Evolutionary conservation across 2,329 filamentous ascomycete species (phyloP), one percentile per base, ranked within the genome.

Genomic region (Calonectria honghensis): DNA sequence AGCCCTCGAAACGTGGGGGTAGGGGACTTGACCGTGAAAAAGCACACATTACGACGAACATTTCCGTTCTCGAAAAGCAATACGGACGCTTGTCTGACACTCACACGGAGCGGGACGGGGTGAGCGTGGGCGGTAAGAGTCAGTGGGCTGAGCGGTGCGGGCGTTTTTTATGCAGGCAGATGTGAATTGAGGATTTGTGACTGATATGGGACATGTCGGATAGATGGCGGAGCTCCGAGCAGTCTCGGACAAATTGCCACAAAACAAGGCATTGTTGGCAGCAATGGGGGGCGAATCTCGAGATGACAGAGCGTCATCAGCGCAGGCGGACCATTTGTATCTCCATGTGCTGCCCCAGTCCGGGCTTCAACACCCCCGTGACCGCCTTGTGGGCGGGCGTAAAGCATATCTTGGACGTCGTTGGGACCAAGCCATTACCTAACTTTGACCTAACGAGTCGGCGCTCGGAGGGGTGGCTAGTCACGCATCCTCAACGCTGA

Each of bases 361-460:
- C 35, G 20, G 39, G 51, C 31, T 52, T 66, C 50, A 48, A 64
- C 29, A 37, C 48, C 10, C 73, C 51, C 65, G 52, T 73, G 67
- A 70, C 54, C 50, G 61, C 59, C 51, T 71, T 70, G 70, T 64
- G 65, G 52, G 51, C 64, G 41, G 69, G 31, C 61, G 45, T 61
- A 41, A 45, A 41, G 52, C 45, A 51, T 35, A 68, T 70, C 64
- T 39, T 52, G 51, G 45, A 32, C 31, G 39, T 52, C 39, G 31
- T 51, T 10, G 27, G 41, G 61, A 48, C 39, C 69, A 68, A 77
- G 79, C 80, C 78, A 80, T 81, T 81, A 81, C 80, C 77, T 81
- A 81, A 81, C 73, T 57, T 48, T 68, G 67, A 63, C 67, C 67
- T 54, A 68, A 73, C 31, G 29, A 48, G 54, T 70, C 68, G 63